Conservation (phyloP, 2,329 filamentous ascomycete genomes). For the Arthrobotrys sinensis region DNA sequence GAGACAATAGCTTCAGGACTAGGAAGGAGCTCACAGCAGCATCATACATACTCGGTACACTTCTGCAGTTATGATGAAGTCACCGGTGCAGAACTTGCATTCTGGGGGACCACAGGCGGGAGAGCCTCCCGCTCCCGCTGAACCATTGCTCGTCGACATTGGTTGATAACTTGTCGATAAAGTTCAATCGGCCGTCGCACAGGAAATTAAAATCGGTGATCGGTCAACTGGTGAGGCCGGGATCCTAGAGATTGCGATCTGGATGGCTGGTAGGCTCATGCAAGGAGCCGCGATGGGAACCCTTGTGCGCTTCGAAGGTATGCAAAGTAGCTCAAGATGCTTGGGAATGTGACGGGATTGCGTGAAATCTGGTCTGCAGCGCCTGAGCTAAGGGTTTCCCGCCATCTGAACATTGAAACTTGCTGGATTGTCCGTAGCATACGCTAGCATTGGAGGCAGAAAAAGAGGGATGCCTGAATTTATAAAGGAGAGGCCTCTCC, state of each 20-base stretch:
- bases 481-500: no score
- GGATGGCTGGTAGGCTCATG: conserved; percentile 17
- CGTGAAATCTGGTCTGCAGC: neutral
- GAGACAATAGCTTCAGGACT: neutral
- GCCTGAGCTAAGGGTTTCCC: neutral
- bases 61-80: conserved; percentile 49
- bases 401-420: no score
- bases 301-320: conserved; percentile 17
- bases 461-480: no score
- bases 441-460: no score
- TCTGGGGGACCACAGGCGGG: conserved; percentile 1
- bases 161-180: neutral
- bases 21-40: neutral
- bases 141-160: conserved; percentile 8
- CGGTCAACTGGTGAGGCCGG: neutral
- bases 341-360: neutral
- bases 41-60: conserved; percentile 39
- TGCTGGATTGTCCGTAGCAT: no score
- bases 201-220: conserved; percentile 10
- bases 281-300: conserved; percentile 25
- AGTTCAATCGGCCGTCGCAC: neutral
- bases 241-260: conserved; percentile 1
- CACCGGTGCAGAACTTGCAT: conserved; percentile 51
- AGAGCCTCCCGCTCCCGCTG: neutral
- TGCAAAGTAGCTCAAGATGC: conserved; percentile 18